Evolutionary conservation across 257 asterid genomes (phyloP).

Genomic region (Apocynum venetum): DNA sequence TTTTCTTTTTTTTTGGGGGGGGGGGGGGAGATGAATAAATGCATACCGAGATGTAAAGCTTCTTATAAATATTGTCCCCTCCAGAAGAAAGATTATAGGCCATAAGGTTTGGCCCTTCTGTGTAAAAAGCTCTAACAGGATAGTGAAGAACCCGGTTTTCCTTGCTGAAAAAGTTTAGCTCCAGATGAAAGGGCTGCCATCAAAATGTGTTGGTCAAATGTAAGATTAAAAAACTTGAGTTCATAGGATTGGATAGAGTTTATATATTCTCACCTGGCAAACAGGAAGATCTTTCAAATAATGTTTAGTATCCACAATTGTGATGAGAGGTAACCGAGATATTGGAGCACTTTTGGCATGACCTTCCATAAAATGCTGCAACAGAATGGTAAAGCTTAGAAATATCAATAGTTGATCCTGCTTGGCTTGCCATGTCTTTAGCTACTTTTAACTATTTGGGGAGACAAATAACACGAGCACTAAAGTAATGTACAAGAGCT

Average conservation of each 20-base stretch:
- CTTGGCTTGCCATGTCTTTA: slow-evolving; percentile 5
- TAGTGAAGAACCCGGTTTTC: slow-evolving; percentile 88
- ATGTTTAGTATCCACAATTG: slow-evolving; percentile 68
- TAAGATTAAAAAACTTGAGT: slow-evolving; percentile 9
- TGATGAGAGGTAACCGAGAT: slow-evolving; percentile 85
- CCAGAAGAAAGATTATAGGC: slow-evolving; percentile 94
- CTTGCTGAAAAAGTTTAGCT: slow-evolving; percentile 86
- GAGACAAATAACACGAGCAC: background rate
- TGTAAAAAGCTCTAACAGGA: slow-evolving; percentile 92
- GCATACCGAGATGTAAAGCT: slow-evolving; percentile 79
- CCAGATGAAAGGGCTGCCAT: slow-evolving; percentile 92
- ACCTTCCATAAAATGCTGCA: slow-evolving; percentile 99
- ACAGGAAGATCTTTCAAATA: slow-evolving; percentile 75
- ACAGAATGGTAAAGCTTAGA: slow-evolving; percentile 10
- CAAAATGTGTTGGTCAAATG: slow-evolving; percentile 25
- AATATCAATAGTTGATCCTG: background rate
- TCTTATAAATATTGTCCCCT: slow-evolving; percentile 78
- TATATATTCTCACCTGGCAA: slow-evolving; percentile 62
- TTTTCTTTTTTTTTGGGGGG: background rate
- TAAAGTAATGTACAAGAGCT: background rate
- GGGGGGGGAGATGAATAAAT: background rate
- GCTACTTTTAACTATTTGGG: background rate
- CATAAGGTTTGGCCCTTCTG: slow-evolving; percentile 89
- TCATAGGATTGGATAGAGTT: slow-evolving; percentile 3
- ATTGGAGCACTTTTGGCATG: slow-evolving; percentile 96